Evolutionary conservation across 2,329 filamentous ascomycete species (phyloP), one percentile per base, ranked within the genome.

Genomic region (Bipolaris cookei): DNA sequence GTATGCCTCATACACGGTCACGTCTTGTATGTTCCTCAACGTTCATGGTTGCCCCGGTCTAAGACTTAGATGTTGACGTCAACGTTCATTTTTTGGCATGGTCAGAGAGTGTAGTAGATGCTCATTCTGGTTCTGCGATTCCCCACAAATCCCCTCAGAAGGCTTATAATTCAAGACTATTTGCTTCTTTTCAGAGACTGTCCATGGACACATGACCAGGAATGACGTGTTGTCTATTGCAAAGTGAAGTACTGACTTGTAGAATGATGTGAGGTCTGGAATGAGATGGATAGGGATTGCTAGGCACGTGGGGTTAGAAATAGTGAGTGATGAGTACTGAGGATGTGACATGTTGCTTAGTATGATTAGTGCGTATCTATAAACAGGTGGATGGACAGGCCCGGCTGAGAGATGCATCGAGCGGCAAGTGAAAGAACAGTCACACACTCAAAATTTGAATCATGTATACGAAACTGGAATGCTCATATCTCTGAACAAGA

Each of bases 31-130:
- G 61, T 51, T 53, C 49, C 42, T 63, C 41, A 59, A 61, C 54
- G 48, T 56, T 60, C 51, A 64, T 56, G 61, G 65, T 62, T 65
- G 21, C 45, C 68, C 61, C 63, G 64, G 62, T 68, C 63, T 51
- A 56, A 49, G 60, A 58, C 58, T 55, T 51, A 37, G 43, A 48
- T 51, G 32, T 51, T 39, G 61, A 59, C 25, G 35, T 42, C 16
- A 42, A 51, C 38, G n/a, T 47, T 38, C 28, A 16, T 59, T 39
- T 25, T 25, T 28, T 48, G 25, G 44, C 53, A 54, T 50, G 5
- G 20, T 49, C 25, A 37, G 50, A 35, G 30, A 16, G 42, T 51
- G 32, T 48, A 34, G 21, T 48, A 34, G 25, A 41, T 38, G 30
- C 25, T 46, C 23, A 28, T 50, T 28, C 30, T 34, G 16, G 25